phyloP scores from a whole-genome alignment of 352 stramenopile genomes.

The Phytophthora capsici region DNA sequence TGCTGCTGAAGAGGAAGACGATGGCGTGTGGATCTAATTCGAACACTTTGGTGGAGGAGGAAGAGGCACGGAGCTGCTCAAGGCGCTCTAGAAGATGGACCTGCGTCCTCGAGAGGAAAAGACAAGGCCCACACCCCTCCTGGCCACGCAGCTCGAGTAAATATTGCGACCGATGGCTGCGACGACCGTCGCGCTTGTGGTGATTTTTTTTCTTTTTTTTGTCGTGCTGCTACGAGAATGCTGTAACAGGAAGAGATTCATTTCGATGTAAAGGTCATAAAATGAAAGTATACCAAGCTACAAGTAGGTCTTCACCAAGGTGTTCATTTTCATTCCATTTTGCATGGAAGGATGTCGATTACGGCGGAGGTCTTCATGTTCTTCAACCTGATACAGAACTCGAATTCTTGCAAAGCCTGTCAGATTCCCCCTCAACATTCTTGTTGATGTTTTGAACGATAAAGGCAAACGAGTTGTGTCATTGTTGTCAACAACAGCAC shows the following conservation, averaged over 20 bases:
- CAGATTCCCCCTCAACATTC: slow-evolving; percentile 12
- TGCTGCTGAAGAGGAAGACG: slow-evolving; percentile 48
- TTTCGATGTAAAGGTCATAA: slow-evolving; percentile 53
- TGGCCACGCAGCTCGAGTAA: slow-evolving; percentile 36
- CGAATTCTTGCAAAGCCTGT: slow-evolving; percentile 20
- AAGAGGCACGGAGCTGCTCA: slow-evolving; percentile 16
- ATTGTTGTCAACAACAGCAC: slow-evolving; percentile 5
- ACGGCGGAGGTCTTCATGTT: slow-evolving; percentile 15
- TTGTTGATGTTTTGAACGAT: slow-evolving; percentile 8
- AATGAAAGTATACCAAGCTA: slow-evolving; percentile 48
- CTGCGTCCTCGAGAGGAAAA: slow-evolving; percentile 13
- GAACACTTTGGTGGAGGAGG: not conserved
- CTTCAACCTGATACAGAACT: slow-evolving; percentile 36
- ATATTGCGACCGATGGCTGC: slow-evolving; percentile 36
- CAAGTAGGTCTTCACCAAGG: slow-evolving; percentile 12
- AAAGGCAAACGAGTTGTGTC: not conserved
- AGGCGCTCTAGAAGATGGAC: slow-evolving; percentile 18
- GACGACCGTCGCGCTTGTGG: slow-evolving; percentile 27
- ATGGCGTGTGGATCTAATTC: slow-evolving; percentile 78
- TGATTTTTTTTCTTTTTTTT: slow-evolving; percentile 38
- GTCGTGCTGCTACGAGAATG: slow-evolving; percentile 37
- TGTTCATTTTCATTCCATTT: not conserved
- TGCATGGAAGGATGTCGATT: slow-evolving; percentile 4
- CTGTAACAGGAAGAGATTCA: slow-evolving; percentile 43
- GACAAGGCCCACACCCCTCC: slow-evolving; percentile 18